Evolutionary conservation across 2,329 filamentous ascomycete genomes (phyloP).

Genomic region (Triangularia verruculosa): DNA sequence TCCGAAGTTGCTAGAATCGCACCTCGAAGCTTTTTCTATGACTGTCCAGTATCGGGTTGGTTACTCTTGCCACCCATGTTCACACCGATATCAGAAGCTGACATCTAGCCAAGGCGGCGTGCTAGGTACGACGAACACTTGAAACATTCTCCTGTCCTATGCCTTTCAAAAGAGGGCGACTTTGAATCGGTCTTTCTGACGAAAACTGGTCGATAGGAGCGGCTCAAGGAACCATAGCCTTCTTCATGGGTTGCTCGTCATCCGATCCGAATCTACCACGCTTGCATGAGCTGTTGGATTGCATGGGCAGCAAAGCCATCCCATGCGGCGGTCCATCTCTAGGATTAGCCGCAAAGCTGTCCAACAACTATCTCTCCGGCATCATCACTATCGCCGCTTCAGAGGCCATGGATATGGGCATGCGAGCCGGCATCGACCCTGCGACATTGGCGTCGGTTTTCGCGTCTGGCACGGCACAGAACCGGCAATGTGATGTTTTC

Average conservation of each 20-base stretch:
- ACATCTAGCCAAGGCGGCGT: neutral
- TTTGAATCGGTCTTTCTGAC: no score
- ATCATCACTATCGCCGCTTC: constrained; percentile 56
- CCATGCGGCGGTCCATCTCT: constrained; percentile 54
- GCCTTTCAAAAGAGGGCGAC: no score
- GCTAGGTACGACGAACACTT: neutral
- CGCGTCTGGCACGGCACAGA: constrained; percentile 32
- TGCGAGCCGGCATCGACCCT: constrained; percentile 54
- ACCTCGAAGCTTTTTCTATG: constrained; percentile 31
- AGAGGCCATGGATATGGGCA: constrained; percentile 60
- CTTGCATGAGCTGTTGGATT: constrained; percentile 42
- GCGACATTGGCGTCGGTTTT: constrained; percentile 40
- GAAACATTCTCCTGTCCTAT: no score
- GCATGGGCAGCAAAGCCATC: constrained; percentile 54
- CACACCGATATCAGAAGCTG: neutral
- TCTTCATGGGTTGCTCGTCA: constrained; percentile 35
- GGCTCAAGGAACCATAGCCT: constrained; percentile 34
- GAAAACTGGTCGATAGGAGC: constrained; percentile 27
- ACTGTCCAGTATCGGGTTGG: constrained; percentile 34
- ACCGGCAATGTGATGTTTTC: constrained; percentile 30
- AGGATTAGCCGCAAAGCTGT: constrained; percentile 57
- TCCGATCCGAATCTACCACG: constrained; percentile 39
- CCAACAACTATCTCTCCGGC: constrained; percentile 59
- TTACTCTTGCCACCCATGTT: neutral
- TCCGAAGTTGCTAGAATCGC: constrained; percentile 34